A percentile compares a stretch with the other conserved stretches of the same genome.
Evolutionary conservation across 225 moss, liverwort and hornwort species (phyloP).

Genomic region (Polytrichum formosum): DNA sequence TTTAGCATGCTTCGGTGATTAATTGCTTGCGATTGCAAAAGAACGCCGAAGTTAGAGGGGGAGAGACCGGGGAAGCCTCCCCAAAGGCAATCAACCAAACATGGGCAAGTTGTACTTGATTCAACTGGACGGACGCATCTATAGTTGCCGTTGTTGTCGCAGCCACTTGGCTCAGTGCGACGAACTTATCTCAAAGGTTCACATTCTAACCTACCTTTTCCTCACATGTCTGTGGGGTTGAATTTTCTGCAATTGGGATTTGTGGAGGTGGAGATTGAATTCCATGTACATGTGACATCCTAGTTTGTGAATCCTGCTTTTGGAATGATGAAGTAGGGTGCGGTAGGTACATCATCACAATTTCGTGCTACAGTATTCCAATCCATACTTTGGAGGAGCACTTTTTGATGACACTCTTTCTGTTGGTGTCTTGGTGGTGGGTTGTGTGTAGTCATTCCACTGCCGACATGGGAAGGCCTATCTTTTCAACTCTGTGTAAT

Average conservation of each 20-base stretch:
- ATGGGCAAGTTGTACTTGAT: conserved; percentile 83
- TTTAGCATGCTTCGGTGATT: too few species aligned
- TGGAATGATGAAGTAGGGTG: neutral
- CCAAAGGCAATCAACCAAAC: neutral
- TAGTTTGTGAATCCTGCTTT: neutral
- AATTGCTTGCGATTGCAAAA: too few species aligned
- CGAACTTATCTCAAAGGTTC: conserved; percentile 75
- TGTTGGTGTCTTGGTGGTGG: neutral
- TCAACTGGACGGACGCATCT: conserved; percentile 88
- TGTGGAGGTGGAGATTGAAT: neutral
- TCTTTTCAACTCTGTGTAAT: conserved; percentile 83
- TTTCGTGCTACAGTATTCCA: neutral
- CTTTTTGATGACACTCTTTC: neutral
- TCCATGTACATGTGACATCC: neutral
- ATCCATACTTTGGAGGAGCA: neutral
- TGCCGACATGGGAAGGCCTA: conserved; percentile 89
- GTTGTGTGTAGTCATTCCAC: conserved; percentile 64
- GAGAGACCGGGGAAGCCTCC: too few species aligned
- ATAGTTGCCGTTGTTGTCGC: conserved; percentile 70
- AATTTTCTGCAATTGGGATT: neutral
- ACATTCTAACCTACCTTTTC: neutral
- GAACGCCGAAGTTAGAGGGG: too few species aligned
- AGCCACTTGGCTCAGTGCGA: conserved; percentile 82
- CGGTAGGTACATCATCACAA: neutral
- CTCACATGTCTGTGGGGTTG: conserved; percentile 1